Evolutionary conservation across 768 basidiomycete species (phyloP), one percentile per base, ranked within the genome.

Genomic region (Russula sp.): DNA sequence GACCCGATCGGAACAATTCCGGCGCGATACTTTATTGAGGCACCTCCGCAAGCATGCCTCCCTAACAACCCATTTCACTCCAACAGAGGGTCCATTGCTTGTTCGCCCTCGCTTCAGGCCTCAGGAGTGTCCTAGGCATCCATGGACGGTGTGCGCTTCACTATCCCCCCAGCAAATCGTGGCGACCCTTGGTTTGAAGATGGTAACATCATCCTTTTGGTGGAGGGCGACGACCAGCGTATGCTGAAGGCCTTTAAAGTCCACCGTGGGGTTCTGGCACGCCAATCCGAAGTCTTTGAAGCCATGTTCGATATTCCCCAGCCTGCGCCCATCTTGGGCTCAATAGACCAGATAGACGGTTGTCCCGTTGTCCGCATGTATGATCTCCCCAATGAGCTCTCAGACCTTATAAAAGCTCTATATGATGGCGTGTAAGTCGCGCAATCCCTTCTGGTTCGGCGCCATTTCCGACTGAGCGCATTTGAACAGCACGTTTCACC

Each of bases 151-250:
- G 16, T 67, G 55, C 50, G 38, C 34, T 57, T 48, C 59, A 49
- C 32, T 32, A 57, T 63, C 20, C 65, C 65, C 38, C 57, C 38
- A 1, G 44, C 62, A 36, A 68, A 61, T 48, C 72, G 71, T 26
- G 75, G 74, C 30, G 74, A 84, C 74, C 83, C 82, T 18, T 85
- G 81, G 81, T 83, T 86, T 69, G 81, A 84, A 26, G 84, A 85
- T 67, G 84, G 84, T 20, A 86, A 85, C 70, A 76, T 85, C 53
- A 73, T 85, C 20, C 76, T 86, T 4, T 71, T 81, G 44, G 61
- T 67, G 28, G 67, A 72, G 8, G 72, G 78, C 38, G 76, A 78
- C 51, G 69, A 73, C 32, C 66, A 70, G 18, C 57, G 65, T 52
- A 61, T 66, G 8, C 26, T 51, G 5, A 77, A 78, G 40, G 80